phyloP scores from a whole-genome alignment of 1,139 yeast species.

The Kurtzmaniella quercitrusa region DNA sequence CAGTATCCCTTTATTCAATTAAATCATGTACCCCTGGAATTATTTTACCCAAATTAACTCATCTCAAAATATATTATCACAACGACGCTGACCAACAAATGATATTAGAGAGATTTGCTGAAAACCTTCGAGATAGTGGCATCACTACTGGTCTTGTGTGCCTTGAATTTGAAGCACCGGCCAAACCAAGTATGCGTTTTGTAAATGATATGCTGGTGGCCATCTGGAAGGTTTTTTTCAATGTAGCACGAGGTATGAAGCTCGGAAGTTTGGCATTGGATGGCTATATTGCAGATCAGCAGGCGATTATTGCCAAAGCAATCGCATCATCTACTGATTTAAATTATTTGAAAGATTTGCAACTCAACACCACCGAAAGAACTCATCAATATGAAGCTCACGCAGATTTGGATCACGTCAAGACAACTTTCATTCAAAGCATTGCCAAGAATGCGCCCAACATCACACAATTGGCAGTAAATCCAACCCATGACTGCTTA shows the following conservation, averaged over 20 bases:
- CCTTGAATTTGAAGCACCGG: conserved; percentile 6
- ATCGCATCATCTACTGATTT: conserved; percentile 10
- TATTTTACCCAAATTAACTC: conserved; percentile 8
- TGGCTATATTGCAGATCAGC: conserved; percentile 15
- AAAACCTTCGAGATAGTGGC: not conserved
- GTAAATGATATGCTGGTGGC: conserved; percentile 6
- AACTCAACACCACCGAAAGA: conserved; percentile 13
- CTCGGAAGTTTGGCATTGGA: conserved; percentile 14
- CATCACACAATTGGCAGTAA: conserved; percentile 12
- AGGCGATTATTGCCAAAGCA: conserved; percentile 7
- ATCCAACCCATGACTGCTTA: conserved; percentile 17
- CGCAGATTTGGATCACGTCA: not conserved
- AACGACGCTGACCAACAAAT: conserved; percentile 3
- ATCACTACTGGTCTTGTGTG: conserved; percentile 1
- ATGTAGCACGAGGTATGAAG: conserved; percentile 8
- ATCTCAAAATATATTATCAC: conserved; percentile 8
- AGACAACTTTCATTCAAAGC: conserved; percentile 12
- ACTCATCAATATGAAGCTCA: conserved; percentile 14
- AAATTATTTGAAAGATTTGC: conserved; percentile 10
- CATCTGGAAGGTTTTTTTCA: conserved; percentile 16
- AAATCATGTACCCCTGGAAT: conserved; percentile 1
- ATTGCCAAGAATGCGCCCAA: conserved; percentile 12
- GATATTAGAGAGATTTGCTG: conserved; percentile 7
- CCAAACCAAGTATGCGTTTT: conserved; percentile 5
- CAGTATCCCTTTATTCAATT: conserved; percentile 6